Percentiles rank a stretch among this genome's conserved stretches.
These are phyloP conservation scores for Pseudofabraea citricarpa DNA, from an alignment of 2,329 filamentous ascomycete genomes.

Conservation along the genomic window DNA sequence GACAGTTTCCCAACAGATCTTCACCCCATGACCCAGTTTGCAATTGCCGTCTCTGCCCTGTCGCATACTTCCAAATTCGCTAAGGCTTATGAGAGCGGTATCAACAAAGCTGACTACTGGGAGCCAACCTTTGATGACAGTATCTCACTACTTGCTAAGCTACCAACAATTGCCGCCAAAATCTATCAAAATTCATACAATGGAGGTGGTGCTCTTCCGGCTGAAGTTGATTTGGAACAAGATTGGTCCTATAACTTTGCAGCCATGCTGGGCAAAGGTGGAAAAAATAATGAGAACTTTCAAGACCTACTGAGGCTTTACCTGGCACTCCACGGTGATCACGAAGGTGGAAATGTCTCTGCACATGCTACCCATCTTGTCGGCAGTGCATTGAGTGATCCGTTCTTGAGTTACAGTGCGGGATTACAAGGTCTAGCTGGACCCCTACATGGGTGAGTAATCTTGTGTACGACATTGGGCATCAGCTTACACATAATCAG, in stretches of 20 bases:
- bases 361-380: slow-evolving; percentile 94
- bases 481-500: too few relatives aligned
- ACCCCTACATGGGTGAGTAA: slow-evolving; percentile 70
- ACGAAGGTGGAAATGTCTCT: slow-evolving; percentile 97
- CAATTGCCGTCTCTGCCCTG: slow-evolving; percentile 90
- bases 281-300: slow-evolving; percentile 85
- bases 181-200: slow-evolving; percentile 91
- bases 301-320: slow-evolving; percentile 93
- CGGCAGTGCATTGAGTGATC: slow-evolving; percentile 88
- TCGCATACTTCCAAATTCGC: slow-evolving; percentile 94
- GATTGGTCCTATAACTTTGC: slow-evolving; percentile 99
- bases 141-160: slow-evolving; percentile 90
- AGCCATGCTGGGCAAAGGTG: slow-evolving; percentile 87
- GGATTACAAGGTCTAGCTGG: slow-evolving; percentile 93
- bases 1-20: slow-evolving; percentile 84
- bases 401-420: slow-evolving; percentile 93
- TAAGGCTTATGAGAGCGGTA: slow-evolving; percentile 82
- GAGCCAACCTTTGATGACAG: slow-evolving; percentile 95
- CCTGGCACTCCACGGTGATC: slow-evolving; percentile 93
- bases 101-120: slow-evolving; percentile 98
- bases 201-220: slow-evolving; percentile 71
- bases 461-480: too few relatives aligned
- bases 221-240: slow-evolving; percentile 73
- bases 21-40: slow-evolving; percentile 98
- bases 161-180: slow-evolving; percentile 93